phyloP scores from a whole-genome alignment of 495 filamentous ascomycete species.

The Neurospora sp. region DNA sequence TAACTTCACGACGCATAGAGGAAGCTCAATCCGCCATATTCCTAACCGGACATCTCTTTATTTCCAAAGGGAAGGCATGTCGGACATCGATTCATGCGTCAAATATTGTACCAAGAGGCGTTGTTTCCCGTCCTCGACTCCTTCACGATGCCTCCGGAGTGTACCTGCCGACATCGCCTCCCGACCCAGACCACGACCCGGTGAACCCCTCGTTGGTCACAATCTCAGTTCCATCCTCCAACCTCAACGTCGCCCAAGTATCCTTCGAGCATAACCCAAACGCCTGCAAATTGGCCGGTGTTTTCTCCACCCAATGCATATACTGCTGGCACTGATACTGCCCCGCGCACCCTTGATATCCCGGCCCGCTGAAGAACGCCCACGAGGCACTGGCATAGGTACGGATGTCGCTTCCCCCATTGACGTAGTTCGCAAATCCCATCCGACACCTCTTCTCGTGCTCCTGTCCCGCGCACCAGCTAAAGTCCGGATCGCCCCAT shows the following conservation, averaged over 20 bases:
- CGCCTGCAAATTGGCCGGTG: slow-evolving; percentile 23
- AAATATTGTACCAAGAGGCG: not conserved
- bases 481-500: slow-evolving; percentile 48
- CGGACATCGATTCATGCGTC: too few species aligned
- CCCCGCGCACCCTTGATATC: slow-evolving; percentile 20
- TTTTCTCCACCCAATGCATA: slow-evolving; percentile 28
- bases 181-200: slow-evolving; percentile 38
- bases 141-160: slow-evolving; percentile 6
- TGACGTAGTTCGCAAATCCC: slow-evolving; percentile 40
- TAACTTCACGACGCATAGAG: too few species aligned
- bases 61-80: too few species aligned
- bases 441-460: slow-evolving; percentile 33
- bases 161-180: slow-evolving; percentile 43
- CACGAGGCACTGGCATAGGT: slow-evolving; percentile 55
- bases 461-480: slow-evolving; percentile 20
- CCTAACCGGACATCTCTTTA: too few species aligned
- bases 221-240: slow-evolving; percentile 24
- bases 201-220: slow-evolving; percentile 28
- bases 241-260: slow-evolving; percentile 13
- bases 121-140: not conserved
- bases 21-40: too few species aligned
- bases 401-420: slow-evolving; percentile 45
- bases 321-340: slow-evolving; percentile 23
- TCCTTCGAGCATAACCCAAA: slow-evolving; percentile 32
- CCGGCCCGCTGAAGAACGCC: slow-evolving; percentile 55